Conservation (phyloP, 148 eudicot genomes). For the Arbutus unedo region DNA sequence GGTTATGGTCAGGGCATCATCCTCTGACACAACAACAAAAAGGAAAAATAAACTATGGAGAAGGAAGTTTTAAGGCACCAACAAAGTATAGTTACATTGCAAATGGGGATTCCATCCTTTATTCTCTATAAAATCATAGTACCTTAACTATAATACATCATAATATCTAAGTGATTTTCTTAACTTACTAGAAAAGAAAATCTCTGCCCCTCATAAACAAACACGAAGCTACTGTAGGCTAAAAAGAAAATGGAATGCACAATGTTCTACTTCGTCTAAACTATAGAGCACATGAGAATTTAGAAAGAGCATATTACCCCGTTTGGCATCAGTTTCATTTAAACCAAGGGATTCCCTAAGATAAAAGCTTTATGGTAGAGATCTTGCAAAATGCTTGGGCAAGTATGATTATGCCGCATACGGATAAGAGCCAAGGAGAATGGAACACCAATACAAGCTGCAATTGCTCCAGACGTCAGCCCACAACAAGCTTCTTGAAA, state of each 20-base stretch:
- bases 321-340: conserved; percentile 18
- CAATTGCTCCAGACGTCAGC: conserved; percentile 52
- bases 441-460: conserved; percentile 41
- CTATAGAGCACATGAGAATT: too few relatives aligned
- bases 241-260: neutral
- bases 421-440: conserved; percentile 36
- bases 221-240: neutral
- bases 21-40: neutral
- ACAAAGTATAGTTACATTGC: neutral
- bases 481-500: conserved; percentile 60
- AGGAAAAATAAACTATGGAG: neutral
- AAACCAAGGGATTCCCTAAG: conserved; percentile 44
- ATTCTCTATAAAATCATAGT: neutral
- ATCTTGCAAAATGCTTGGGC: conserved; percentile 42
- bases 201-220: neutral
- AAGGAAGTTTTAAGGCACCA: neutral
- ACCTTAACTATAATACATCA: too few relatives aligned
- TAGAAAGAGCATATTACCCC: conserved; percentile 12
- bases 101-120: neutral
- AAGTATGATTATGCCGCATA: conserved; percentile 43
- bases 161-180: too few relatives aligned
- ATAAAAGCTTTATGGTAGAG: conserved; percentile 35
- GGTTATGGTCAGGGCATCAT: neutral
- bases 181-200: too few relatives aligned
- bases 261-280: too few relatives aligned